phyloP scores from a whole-genome alignment of 257 asterid species.

The Fraxinus cuspidata region DNA sequence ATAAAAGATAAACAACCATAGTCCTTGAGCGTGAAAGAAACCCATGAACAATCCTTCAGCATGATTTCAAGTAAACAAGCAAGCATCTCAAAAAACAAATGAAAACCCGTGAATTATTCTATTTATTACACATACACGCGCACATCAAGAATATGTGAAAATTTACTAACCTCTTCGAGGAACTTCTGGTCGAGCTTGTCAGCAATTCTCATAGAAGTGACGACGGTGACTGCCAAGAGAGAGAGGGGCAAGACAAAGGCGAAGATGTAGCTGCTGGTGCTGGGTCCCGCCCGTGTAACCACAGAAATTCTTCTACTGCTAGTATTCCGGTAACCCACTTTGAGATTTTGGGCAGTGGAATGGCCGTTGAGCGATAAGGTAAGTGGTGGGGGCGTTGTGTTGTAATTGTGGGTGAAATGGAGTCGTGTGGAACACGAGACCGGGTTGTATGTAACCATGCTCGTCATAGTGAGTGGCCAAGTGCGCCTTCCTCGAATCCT shows the following conservation, averaged over 20 bases:
- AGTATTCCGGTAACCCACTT: not conserved
- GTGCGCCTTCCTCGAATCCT: not conserved
- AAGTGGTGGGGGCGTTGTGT: not conserved
- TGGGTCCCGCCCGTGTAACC: slow-evolving; percentile 62
- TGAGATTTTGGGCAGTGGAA: not conserved
- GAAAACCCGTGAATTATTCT: not conserved
- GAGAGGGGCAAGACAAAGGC: slow-evolving; percentile 72
- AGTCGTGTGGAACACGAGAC: not conserved
- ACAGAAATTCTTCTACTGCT: slow-evolving; percentile 33
- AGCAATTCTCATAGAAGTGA: slow-evolving; percentile 56
- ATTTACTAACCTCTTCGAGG: slow-evolving; percentile 59
- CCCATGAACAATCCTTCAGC: not conserved
- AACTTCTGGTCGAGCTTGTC: slow-evolving; percentile 73
- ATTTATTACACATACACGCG: not conserved
- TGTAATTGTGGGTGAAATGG: not conserved
- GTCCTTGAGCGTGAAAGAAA: not conserved
- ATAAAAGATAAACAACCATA: not conserved
- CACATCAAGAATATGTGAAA: not conserved
- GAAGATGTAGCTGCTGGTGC: slow-evolving; percentile 53
- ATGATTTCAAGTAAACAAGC: not conserved
- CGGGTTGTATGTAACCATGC: not conserved
- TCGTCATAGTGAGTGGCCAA: not conserved
- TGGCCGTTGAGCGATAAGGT: not conserved
- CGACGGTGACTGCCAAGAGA: slow-evolving; percentile 59
- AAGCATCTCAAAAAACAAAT: not conserved